These are phyloP conservation scores for Fusarium foetens DNA, from an alignment of 2,329 filamentous ascomycete genomes.

Conservation along the genomic window DNA sequence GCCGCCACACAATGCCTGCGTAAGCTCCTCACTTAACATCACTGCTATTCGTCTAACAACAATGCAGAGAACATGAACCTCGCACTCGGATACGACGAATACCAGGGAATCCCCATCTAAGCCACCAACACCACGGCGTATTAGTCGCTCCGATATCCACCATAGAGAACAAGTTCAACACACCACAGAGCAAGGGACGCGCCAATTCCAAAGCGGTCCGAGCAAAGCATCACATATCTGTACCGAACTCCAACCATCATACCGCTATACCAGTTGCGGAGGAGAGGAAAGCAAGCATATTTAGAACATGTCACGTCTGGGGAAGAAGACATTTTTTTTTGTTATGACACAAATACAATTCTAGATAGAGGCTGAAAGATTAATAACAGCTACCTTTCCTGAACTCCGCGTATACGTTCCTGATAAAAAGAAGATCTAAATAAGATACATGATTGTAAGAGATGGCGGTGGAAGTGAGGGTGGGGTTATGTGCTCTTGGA, in stretches of 20 bases:
- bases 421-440: not conserved
- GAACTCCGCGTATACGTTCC: too few species aligned
- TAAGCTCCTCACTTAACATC: not conserved
- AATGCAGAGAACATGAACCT: slow-evolving; percentile 87
- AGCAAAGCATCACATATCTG: not conserved
- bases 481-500: not conserved
- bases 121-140: not conserved
- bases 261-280: not conserved
- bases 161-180: not conserved
- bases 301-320: not conserved
- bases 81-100: slow-evolving; percentile 87
- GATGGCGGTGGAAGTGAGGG: not conserved
- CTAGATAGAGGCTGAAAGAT: not conserved
- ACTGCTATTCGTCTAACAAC: not conserved
- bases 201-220: not conserved
- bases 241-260: not conserved
- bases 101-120: slow-evolving; percentile 78
- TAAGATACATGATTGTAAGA: not conserved
- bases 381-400: not conserved
- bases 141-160: not conserved
- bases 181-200: not conserved
- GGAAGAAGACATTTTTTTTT: not conserved
- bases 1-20: slow-evolving; percentile 18
- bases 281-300: not conserved
- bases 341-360: not conserved